Conservation (phyloP, 148 eudicot genomes). For the Silene conica region DNA sequence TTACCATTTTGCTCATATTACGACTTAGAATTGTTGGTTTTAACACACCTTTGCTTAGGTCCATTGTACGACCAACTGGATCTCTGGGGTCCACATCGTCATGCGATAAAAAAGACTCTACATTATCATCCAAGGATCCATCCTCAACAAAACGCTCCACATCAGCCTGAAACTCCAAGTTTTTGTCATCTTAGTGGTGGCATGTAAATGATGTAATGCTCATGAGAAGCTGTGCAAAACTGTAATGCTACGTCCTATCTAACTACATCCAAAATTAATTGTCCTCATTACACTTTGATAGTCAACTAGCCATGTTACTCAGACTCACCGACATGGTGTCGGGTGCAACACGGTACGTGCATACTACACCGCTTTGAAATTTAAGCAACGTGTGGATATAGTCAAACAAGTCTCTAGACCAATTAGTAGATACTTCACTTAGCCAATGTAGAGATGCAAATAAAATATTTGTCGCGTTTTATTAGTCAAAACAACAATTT, state of each 20-base stretch:
- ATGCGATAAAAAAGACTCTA: constrained; percentile 88
- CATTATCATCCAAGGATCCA: constrained; percentile 88
- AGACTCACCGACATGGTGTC: not conserved
- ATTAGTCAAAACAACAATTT: not conserved
- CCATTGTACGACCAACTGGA: constrained; percentile 65
- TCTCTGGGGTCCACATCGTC: constrained; percentile 78
- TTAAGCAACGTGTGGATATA: not conserved
- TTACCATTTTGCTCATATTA: not conserved
- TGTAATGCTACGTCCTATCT: not conserved
- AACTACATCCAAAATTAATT: not conserved
- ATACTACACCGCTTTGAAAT: not conserved
- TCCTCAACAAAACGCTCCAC: constrained; percentile 89
- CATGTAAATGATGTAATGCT: constrained; percentile 30
- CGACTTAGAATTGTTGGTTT: not conserved
- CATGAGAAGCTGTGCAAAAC: constrained; percentile 26
- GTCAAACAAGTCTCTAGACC: not conserved
- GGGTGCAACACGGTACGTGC: not conserved
- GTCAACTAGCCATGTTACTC: not conserved
- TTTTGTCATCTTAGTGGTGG: constrained; percentile 65
- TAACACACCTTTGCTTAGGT: constrained; percentile 70
- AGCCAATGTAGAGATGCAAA: not conserved
- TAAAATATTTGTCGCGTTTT: not conserved
- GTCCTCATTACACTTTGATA: not conserved
- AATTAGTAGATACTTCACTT: not conserved
- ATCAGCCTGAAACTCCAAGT: constrained; percentile 74